Conservation (phyloP, 768 basidiomycete species). For the Daedaleopsis nitida region DNA sequence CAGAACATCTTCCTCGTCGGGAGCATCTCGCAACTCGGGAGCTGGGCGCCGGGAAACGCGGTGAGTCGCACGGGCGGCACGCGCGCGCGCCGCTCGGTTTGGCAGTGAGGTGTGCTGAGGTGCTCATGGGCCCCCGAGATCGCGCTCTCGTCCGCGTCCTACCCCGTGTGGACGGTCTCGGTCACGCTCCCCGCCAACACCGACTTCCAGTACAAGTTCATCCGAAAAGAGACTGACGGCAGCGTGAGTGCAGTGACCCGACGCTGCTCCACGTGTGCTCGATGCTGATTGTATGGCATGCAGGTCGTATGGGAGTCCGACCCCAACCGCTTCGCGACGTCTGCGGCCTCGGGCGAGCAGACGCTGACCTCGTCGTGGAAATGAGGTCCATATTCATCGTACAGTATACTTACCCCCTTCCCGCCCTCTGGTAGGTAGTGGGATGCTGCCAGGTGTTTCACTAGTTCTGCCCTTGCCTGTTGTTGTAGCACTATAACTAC, state of each 20-base stretch:
- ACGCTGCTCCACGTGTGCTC: neutral
- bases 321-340: slow-evolving; percentile 53
- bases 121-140: slow-evolving; percentile 36
- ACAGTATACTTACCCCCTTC: too few species aligned
- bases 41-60: slow-evolving; percentile 49
- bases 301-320: slow-evolving; percentile 65
- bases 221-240: slow-evolving; percentile 55
- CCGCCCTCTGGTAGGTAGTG: too few species aligned
- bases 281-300: neutral
- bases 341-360: slow-evolving; percentile 41
- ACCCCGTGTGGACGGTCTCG: slow-evolving; percentile 57
- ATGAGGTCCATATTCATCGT: too few species aligned
- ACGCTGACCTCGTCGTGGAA: slow-evolving; percentile 48
- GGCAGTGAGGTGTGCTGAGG: too few species aligned
- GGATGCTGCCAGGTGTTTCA: too few species aligned
- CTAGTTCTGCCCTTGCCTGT: too few species aligned
- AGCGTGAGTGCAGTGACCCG: slow-evolving; percentile 37
- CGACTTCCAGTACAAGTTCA: slow-evolving; percentile 61
- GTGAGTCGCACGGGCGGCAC: slow-evolving; percentile 34
- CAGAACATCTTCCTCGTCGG: slow-evolving; percentile 66
- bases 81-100: neutral
- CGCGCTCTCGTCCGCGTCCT: slow-evolving; percentile 50
- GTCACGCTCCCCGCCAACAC: slow-evolving; percentile 52
- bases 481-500: too few species aligned
- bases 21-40: slow-evolving; percentile 55